Evolutionary conservation across 495 filamentous ascomycete species (phyloP).

Genomic region (Cetradonia linearis): DNA sequence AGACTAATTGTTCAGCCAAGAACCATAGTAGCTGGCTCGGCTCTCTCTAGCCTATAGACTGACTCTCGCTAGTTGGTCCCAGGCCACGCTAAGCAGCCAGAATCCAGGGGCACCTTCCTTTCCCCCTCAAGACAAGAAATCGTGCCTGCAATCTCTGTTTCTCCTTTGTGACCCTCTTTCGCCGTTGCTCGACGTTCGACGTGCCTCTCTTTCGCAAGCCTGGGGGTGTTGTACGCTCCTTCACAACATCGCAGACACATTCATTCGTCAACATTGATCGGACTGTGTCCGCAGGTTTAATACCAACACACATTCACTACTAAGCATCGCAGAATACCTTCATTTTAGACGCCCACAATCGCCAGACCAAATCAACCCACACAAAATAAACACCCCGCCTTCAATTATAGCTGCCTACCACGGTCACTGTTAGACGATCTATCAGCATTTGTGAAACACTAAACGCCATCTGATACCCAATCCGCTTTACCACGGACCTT

Average conservation of each 20-base stretch:
- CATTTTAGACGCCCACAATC: slow-evolving; percentile 16
- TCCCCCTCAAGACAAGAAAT: neutral
- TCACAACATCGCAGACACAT: slow-evolving; percentile 31
- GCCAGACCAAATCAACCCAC: slow-evolving; percentile 11
- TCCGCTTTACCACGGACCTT: neutral
- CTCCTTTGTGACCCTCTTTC: slow-evolving; percentile 29
- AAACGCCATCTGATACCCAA: slow-evolving; percentile 7
- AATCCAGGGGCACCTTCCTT: slow-evolving; percentile 2
- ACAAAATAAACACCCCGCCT: neutral
- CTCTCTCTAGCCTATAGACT: neutral
- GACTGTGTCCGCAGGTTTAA: slow-evolving; percentile 23
- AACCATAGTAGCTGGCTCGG: neutral
- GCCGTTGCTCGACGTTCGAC: slow-evolving; percentile 34
- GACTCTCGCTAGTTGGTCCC: neutral
- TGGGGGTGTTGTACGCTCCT: slow-evolving; percentile 27
- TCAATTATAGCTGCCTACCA: slow-evolving; percentile 13
- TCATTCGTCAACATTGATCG: slow-evolving; percentile 21
- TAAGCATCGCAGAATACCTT: slow-evolving; percentile 21
- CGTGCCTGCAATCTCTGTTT: slow-evolving; percentile 26
- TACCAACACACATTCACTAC: slow-evolving; percentile 10
- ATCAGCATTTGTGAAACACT: slow-evolving; percentile 6
- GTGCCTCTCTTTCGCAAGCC: slow-evolving; percentile 31
- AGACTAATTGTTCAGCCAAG: neutral
- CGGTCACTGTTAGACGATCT: slow-evolving; percentile 1
- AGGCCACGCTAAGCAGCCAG: neutral